Evolutionary conservation across 2,329 filamentous ascomycete species (phyloP), one percentile per base, ranked within the genome.

Genomic region (Geoglossum cookeanum): DNA sequence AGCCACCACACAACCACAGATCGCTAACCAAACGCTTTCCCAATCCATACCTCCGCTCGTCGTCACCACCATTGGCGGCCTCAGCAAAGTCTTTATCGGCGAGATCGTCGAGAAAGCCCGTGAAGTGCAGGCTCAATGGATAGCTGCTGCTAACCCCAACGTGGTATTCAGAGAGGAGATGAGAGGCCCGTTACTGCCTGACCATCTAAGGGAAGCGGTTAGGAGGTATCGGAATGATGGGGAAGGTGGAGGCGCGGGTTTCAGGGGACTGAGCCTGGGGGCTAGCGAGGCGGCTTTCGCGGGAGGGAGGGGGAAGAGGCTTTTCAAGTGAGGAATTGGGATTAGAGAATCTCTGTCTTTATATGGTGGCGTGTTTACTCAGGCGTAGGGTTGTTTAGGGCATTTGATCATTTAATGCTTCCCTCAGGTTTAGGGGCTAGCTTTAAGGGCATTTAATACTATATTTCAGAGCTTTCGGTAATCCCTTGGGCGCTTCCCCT

Each of bases 1-100:
- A 54, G 2, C 15, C 27, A 3, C 27, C 74, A 58, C 67, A 3
- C 15, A 9, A 5, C 51, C 74, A 58, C 66, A 74, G 62, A 77
- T 85, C 60, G 79, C 81, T 60, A 85, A 85, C 63, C 79, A 82
- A 65, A 82, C 80, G 1, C 74, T 85, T 44, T 80, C 78, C 1
- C 81, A 85, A 65, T 82, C 78, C 52, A 80, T 85, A 4, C 81
- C 81, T 0, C 74, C 76, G 32, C 79, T 76, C 60, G 79, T 84
- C 56, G 76, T 84, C 44, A 80, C 78, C 13, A 78, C 78, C 4
- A 79, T 85, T 56, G 78, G 76, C 47, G 78, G 78, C 9, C 83
- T 81, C 65, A 78, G 78, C 22, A 85, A 85, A 67, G 75, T 81
- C 60, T 84, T 83, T 67, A 78, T 80, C 11, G 81, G 80, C 55